These are phyloP conservation scores for Flammula alnicola DNA, from an alignment of 1,284 basidiomycete species.

Conservation along the genomic window DNA sequence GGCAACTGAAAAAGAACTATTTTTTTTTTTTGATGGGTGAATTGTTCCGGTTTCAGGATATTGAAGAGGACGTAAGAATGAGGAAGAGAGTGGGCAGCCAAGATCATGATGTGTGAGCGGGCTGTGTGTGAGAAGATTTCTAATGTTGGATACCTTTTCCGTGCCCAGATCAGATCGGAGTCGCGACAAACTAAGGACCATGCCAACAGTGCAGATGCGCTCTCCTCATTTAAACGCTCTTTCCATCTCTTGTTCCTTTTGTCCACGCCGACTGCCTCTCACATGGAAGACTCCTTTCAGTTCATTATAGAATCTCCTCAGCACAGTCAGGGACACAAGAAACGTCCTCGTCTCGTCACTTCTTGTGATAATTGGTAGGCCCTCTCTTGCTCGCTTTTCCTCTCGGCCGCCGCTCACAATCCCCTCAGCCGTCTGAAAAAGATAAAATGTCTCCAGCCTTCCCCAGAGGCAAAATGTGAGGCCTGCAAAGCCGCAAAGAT, in stretches of 20 bases:
- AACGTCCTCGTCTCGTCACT: constrained; percentile 81
- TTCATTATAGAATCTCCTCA: constrained; percentile 86
- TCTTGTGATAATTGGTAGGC: constrained; percentile 84
- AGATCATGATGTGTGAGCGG: constrained; percentile 12
- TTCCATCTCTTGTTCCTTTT: constrained; percentile 29
- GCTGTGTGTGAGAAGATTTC: constrained; percentile 29
- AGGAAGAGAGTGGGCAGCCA: too few species aligned
- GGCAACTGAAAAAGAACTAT: constrained; percentile 21
- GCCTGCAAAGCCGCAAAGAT: constrained; percentile 73
- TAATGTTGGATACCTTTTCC: constrained; percentile 32
- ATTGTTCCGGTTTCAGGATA: constrained; percentile 16
- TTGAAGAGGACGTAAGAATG: too few species aligned
- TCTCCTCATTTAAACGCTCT: constrained; percentile 34
- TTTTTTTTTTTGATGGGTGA: too few species aligned
- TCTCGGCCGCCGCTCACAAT: constrained; percentile 22
- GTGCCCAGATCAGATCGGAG: constrained; percentile 39
- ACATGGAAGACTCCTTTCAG: constrained; percentile 77
- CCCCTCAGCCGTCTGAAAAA: constrained; percentile 75
- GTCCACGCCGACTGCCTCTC: constrained; percentile 37
- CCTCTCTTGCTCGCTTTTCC: constrained; percentile 8
- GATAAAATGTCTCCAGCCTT: constrained; percentile 78
- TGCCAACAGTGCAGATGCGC: constrained; percentile 21
- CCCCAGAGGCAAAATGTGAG: constrained; percentile 70
- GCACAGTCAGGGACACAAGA: constrained; percentile 69
- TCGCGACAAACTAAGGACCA: constrained; percentile 5